Evolutionary conservation across 225 moss, liverwort and hornwort genomes (phyloP).

Genomic region (Lunularia cruciata): DNA sequence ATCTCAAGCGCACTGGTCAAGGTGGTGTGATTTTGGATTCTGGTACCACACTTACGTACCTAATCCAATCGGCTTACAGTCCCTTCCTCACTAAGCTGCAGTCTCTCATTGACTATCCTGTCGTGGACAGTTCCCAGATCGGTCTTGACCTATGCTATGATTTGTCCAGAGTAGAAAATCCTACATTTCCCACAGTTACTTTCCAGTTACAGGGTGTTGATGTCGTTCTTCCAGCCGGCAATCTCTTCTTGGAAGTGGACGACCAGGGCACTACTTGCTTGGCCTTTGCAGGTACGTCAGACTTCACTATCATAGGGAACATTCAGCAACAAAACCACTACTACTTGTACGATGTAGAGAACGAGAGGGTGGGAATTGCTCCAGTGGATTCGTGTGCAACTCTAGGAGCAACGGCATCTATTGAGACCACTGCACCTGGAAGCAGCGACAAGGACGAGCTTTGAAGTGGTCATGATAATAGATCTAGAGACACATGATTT

Average conservation of each 20-base stretch:
- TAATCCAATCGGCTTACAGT: constrained; percentile 27
- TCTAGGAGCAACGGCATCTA: background rate
- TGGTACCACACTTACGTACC: constrained; percentile 36
- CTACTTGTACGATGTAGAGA: constrained; percentile 46
- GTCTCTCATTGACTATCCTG: constrained; percentile 25
- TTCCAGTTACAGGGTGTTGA: constrained; percentile 19
- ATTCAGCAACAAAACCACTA: constrained; percentile 60
- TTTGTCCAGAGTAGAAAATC: background rate
- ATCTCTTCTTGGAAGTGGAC: constrained; percentile 27
- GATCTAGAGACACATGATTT: no score
- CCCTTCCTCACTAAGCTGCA: constrained; percentile 19
- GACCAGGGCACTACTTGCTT: constrained; percentile 15
- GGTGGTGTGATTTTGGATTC: constrained; percentile 41
- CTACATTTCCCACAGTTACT: constrained; percentile 18
- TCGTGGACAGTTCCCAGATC: background rate
- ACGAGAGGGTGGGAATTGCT: constrained; percentile 55
- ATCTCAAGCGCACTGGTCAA: background rate
- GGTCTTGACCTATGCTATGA: constrained; percentile 21
- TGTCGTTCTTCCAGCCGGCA: constrained; percentile 22
- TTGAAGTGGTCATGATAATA: no score
- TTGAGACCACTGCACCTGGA: background rate
- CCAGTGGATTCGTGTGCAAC: constrained; percentile 9
- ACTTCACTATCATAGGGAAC: constrained; percentile 65
- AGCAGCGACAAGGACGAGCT: background rate
- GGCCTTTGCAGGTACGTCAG: constrained; percentile 51